These are phyloP conservation scores for Podospora pseudoanserina DNA, from an alignment of 495 filamentous ascomycete genomes.

Conservation along the genomic window DNA sequence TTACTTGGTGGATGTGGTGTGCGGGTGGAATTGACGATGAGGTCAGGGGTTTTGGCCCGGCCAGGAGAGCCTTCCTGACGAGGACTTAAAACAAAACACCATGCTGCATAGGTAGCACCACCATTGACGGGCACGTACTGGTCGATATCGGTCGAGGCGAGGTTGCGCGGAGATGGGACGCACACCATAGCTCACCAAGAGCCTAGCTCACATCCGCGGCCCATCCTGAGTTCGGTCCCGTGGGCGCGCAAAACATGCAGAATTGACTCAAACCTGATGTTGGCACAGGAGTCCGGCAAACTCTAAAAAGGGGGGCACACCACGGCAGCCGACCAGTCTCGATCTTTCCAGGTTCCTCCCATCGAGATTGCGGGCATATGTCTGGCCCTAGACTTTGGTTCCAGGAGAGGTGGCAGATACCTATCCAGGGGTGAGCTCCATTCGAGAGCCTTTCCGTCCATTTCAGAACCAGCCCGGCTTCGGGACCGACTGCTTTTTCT, in stretches of 20 bases:
- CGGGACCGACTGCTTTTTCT: not conserved
- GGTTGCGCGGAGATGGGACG: not conserved
- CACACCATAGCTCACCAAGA: not conserved
- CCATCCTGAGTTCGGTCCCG: not conserved
- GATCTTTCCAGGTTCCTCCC: not conserved
- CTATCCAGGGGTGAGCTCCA: not conserved
- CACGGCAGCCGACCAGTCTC: not conserved
- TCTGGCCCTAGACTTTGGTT: not conserved
- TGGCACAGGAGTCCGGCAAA: slow-evolving; percentile 7
- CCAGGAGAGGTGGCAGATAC: not conserved
- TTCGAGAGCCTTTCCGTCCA: not conserved
- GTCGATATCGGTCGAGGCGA: not conserved
- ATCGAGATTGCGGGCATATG: not conserved
- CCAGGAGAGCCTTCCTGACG: not conserved
- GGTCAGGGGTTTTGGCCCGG: not conserved
- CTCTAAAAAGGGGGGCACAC: not conserved
- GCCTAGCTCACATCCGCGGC: not conserved
- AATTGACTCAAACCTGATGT: slow-evolving; percentile 9
- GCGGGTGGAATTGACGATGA: not conserved
- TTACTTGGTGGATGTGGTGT: not conserved
- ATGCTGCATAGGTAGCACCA: not conserved
- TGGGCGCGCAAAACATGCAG: not conserved
- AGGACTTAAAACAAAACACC: not conserved
- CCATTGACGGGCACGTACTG: not conserved
- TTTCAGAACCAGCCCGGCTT: not conserved